Evolutionary conservation across 352 stramenopile species (phyloP).

Genomic region (Elongisporangium prolatum): DNA sequence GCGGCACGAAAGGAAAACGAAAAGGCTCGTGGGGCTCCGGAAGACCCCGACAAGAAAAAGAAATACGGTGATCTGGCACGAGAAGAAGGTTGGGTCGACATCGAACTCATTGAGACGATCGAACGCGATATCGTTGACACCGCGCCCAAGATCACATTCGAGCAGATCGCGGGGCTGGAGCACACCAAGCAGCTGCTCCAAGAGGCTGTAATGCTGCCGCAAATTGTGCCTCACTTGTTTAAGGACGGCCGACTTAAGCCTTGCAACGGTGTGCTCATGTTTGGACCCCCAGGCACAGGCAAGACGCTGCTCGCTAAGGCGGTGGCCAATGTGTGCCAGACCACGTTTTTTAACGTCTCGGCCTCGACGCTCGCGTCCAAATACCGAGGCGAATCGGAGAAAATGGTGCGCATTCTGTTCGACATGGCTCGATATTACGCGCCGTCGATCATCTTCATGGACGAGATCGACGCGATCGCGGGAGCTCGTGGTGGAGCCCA

Average conservation of each 20-base stretch:
- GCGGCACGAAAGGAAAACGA: slow-evolving; percentile 38
- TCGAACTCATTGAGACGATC: slow-evolving; percentile 84
- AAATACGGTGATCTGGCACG: slow-evolving; percentile 79
- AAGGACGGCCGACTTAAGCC: slow-evolving; percentile 74
- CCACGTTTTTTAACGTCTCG: slow-evolving; percentile 98
- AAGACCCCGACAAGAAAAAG: slow-evolving; percentile 18
- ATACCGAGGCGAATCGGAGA: slow-evolving; percentile 94
- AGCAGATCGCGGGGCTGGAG: slow-evolving; percentile 73
- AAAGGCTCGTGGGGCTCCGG: slow-evolving; percentile 4
- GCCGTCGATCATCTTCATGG: slow-evolving; percentile 98
- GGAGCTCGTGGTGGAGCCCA: slow-evolving; percentile 63
- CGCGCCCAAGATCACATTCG: slow-evolving; percentile 62
- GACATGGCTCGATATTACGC: slow-evolving; percentile 98
- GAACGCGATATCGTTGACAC: slow-evolving; percentile 85
- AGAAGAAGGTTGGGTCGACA: slow-evolving; percentile 65
- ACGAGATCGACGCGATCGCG: slow-evolving; percentile 96
- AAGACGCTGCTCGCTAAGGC: slow-evolving; percentile 89
- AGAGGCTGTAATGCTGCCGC: slow-evolving; percentile 81
- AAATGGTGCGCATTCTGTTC: slow-evolving; percentile 97
- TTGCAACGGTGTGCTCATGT: slow-evolving; percentile 83
- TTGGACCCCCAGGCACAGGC: slow-evolving; percentile 84
- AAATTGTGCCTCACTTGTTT: slow-evolving; percentile 83
- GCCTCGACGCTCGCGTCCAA: slow-evolving; percentile 90
- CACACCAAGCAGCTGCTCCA: slow-evolving; percentile 80
- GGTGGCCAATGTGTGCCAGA: slow-evolving; percentile 93